Evolutionary conservation across 345 rosid species (phyloP), one percentile per base, ranked within the genome.

Genomic region (Gossypium raimondii): DNA sequence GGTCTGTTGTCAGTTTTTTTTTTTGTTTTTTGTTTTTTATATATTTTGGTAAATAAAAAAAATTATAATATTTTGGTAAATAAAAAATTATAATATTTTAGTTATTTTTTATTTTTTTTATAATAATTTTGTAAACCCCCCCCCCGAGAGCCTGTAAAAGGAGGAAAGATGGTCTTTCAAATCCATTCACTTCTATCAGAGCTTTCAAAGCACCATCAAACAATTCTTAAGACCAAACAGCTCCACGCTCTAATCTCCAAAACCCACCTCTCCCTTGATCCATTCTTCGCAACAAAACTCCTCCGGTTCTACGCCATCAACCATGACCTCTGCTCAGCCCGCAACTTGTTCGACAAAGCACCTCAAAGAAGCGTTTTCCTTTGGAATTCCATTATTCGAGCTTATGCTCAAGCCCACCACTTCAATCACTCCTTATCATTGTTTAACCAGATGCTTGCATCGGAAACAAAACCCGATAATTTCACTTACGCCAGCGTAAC

Each of bases 341-440:
- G 88, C 72, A 76, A 86, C 63, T 74, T 92, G 94, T 94, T 94
- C 86, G 92, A 89, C 72, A 73, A 67, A 91, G 86, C 79, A 78
- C 91, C 90, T 44, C 85, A 82, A 9, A 84, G 88, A 79, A 93
- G 93, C 59, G 86, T 94, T 74, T 94, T 85, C 86, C 89, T 91
- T 22, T 92, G 97, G 98, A 91, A 91, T 79, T 84, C 96, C 74
- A 80, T 88, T 13, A 86, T 94, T 77, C 90, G 97, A 22, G 96
- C 91, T 67, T 82, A 87, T 50, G 96, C 97, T 1, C 84, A 80
- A 79, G 79, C 77, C 16, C 75, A 81, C 67, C 70, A 59, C n/a
- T 83, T 86, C 53, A 27, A 58, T 38, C 78, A 66, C 13, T 87
- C 87, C 11, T 75, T 74, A 0, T 82, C 78, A 0, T 80, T 91